Conservation (phyloP, 2,329 filamentous ascomycete genomes). For the Alternaria conjuncta region DNA sequence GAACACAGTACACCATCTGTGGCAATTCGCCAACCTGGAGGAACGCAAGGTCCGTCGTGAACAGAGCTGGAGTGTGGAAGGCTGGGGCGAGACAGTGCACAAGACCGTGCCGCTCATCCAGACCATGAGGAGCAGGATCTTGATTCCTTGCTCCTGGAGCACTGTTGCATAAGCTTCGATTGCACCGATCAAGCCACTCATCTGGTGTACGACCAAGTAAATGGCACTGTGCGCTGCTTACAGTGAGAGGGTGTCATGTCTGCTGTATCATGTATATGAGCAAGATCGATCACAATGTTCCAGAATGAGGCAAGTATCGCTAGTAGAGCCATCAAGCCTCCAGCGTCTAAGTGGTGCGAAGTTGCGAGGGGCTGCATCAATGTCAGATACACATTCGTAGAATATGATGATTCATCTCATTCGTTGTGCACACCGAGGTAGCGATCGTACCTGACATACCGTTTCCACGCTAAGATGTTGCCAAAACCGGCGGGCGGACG, state of each 20-base stretch:
- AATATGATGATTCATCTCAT: neutral
- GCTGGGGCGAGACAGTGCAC: conserved; percentile 97
- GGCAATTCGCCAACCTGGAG: conserved; percentile 97
- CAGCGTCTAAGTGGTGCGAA: neutral
- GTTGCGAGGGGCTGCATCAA: neutral
- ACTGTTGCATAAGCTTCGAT: conserved; percentile 71
- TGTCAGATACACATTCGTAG: neutral
- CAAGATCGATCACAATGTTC: neutral
- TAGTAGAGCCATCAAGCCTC: neutral
- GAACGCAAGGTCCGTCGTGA: conserved; percentile 89
- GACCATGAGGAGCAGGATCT: conserved; percentile 90
- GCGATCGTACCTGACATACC: neutral
- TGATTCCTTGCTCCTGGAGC: conserved; percentile 96
- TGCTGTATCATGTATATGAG: neutral
- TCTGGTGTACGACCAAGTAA: neutral
- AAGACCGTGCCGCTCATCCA: conserved; percentile 98
- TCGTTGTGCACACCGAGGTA: neutral
- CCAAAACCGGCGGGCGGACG: conserved; percentile 12
- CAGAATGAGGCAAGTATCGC: neutral
- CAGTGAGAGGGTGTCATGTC: neutral
- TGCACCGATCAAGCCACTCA: neutral
- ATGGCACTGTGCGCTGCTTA: neutral
- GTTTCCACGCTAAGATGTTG: neutral
- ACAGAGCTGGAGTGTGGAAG: conserved; percentile 92
- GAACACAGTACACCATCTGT: conserved; percentile 97